Evolutionary conservation across 352 stramenopile genomes (phyloP).

Genomic region (Pythium diclinum): DNA sequence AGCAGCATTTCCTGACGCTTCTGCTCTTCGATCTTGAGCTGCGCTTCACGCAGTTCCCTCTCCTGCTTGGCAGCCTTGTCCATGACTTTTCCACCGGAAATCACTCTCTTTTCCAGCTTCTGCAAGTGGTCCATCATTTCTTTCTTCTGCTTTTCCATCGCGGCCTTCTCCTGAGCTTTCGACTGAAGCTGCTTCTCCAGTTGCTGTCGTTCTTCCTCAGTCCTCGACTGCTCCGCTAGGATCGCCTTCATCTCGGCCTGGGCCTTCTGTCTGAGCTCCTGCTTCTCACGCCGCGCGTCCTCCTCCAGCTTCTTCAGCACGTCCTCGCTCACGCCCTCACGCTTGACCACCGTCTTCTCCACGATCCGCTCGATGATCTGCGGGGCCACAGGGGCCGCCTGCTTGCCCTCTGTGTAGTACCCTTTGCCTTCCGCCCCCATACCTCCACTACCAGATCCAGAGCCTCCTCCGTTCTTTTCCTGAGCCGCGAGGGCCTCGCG

Average conservation of each 20-base stretch:
- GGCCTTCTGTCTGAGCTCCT: conserved; percentile 64
- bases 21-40: conserved; percentile 91
- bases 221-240: conserved; percentile 80
- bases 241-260: conserved; percentile 84
- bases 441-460: conserved; percentile 18
- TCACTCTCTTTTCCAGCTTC: conserved; percentile 71
- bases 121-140: conserved; percentile 90
- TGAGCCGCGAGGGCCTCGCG: too few species aligned
- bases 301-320: conserved; percentile 77
- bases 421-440: conserved; percentile 31
- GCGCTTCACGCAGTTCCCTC: conserved; percentile 89
- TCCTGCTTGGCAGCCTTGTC: conserved; percentile 94
- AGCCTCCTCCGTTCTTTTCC: too few species aligned
- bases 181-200: conserved; percentile 84
- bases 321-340: conserved; percentile 68
- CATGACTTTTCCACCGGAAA: conserved; percentile 93
- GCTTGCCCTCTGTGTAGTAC: conserved; percentile 8
- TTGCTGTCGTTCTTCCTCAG: conserved; percentile 82
- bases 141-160: conserved; percentile 85
- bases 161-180: conserved; percentile 80
- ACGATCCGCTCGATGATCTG: conserved; percentile 65
- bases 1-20: conserved; percentile 82
- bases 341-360: conserved; percentile 76
- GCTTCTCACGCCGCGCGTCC: conserved; percentile 70
- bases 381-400: conserved; percentile 13